Percentiles rank a stretch among this genome's conserved stretches.
phyloP scores from a whole-genome alignment of 2,329 filamentous ascomycete species.

The Nigrograna mackinnonii region DNA sequence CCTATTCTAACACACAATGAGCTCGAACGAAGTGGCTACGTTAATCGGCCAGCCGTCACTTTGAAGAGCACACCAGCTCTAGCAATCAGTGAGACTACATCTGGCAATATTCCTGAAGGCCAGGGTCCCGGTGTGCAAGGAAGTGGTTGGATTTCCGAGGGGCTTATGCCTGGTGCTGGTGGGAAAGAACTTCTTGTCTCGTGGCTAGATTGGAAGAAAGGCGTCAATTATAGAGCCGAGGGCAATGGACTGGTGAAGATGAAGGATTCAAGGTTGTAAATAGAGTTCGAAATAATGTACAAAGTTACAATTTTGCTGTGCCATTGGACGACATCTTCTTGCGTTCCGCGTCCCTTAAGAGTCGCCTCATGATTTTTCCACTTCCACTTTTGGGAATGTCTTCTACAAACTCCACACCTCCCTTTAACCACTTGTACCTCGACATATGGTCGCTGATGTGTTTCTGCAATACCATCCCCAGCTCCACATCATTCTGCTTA shows the following conservation, averaged over 20 bases:
- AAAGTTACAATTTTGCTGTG: too few relatives aligned
- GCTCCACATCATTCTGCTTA: neutral
- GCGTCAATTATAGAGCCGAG: slow-evolving; percentile 68
- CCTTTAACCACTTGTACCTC: neutral
- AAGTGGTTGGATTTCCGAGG: slow-evolving; percentile 65
- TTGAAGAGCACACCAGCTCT: slow-evolving; percentile 71
- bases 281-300: neutral
- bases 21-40: slow-evolving; percentile 64
- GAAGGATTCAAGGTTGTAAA: neutral
- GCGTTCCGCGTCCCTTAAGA: too few relatives aligned
- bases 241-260: neutral
- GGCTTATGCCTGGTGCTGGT: slow-evolving; percentile 68
- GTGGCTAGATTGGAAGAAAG: slow-evolving; percentile 80
- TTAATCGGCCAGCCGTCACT: slow-evolving; percentile 72
- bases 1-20: slow-evolving; percentile 79
- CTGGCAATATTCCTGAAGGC: slow-evolving; percentile 52
- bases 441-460: neutral
- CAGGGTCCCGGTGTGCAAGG: slow-evolving; percentile 70
- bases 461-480: neutral
- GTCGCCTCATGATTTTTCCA: too few relatives aligned
- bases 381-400: neutral
- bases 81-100: slow-evolving; percentile 58
- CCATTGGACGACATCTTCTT: too few relatives aligned
- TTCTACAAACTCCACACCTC: neutral
- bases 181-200: slow-evolving; percentile 69